These are phyloP conservation scores for Toxoplasma gondii DNA, from an alignment of 169 alveolate genomes.

Conservation along the genomic window DNA sequence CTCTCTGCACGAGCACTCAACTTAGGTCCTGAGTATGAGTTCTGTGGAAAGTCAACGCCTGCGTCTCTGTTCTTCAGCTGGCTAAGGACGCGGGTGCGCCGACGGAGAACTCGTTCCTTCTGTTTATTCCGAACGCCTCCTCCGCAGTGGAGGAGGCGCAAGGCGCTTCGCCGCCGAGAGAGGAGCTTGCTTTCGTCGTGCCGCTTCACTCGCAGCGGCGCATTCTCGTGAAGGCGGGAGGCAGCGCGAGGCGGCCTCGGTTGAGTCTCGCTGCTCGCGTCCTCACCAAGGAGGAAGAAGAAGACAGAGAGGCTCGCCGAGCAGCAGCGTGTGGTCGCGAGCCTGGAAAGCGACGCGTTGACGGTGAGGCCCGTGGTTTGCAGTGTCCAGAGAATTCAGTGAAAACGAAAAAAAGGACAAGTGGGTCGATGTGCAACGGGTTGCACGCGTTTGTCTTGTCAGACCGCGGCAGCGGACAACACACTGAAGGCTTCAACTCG, in stretches of 20 bases:
- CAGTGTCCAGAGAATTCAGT: too few species aligned
- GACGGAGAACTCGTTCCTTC: not conserved
- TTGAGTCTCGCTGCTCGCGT: not conserved
- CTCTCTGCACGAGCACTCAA: not conserved
- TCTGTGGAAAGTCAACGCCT: not conserved
- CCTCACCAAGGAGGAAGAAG: not conserved
- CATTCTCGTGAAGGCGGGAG: not conserved
- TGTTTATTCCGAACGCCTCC: not conserved
- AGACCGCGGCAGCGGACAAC: too few species aligned
- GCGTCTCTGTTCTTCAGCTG: not conserved
- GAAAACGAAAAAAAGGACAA: too few species aligned
- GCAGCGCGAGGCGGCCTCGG: not conserved
- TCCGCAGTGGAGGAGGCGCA: not conserved
- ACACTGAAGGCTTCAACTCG: too few species aligned
- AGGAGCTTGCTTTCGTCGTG: not conserved
- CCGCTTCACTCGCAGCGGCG: conserved; percentile 10
- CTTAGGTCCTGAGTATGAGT: not conserved
- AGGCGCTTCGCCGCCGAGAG: not conserved
- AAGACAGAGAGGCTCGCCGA: not conserved
- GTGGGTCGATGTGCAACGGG: too few species aligned
- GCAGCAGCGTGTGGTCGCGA: not conserved
- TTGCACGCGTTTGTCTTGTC: too few species aligned
- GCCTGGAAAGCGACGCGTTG: not conserved
- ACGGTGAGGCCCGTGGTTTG: not conserved
- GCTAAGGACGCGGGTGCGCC: not conserved